Percentiles rank a stretch among this genome's conserved stretches.
phyloP scores from a whole-genome alignment of 352 stramenopile species.

The Phytophthora hybrid region DNA sequence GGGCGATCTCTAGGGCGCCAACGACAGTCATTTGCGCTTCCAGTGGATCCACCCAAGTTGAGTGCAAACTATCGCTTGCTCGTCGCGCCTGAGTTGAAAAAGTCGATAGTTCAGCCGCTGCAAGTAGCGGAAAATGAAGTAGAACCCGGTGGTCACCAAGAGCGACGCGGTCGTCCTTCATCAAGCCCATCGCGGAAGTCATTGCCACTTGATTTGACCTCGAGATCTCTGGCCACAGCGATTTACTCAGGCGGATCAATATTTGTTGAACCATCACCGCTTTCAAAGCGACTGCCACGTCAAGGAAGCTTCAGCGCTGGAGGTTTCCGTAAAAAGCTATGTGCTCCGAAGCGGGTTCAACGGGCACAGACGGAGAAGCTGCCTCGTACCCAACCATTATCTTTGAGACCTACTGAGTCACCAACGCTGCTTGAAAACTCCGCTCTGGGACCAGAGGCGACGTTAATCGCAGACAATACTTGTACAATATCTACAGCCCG shows the following conservation, averaged over 20 bases:
- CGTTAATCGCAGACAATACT: background rate
- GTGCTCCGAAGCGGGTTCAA: slow-evolving; percentile 26
- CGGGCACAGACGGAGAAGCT: slow-evolving; percentile 18
- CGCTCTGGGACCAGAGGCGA: background rate
- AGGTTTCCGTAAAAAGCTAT: slow-evolving; percentile 36
- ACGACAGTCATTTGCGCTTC: slow-evolving; percentile 28
- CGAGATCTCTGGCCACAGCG: slow-evolving; percentile 32
- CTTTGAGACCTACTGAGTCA: background rate
- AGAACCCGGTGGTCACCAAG: background rate
- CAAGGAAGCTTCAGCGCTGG: slow-evolving; percentile 43
- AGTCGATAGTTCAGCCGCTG: slow-evolving; percentile 5
- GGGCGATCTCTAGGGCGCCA: slow-evolving; percentile 33
- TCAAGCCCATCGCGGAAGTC: slow-evolving; percentile 19
- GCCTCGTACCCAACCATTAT: slow-evolving; percentile 1
- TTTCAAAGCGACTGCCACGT: slow-evolving; percentile 47
- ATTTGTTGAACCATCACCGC: slow-evolving; percentile 61
- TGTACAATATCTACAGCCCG: background rate
- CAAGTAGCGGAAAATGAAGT: background rate
- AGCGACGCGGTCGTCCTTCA: slow-evolving; percentile 10
- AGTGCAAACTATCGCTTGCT: slow-evolving; percentile 33
- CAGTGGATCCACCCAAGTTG: slow-evolving; percentile 24
- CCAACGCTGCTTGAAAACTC: background rate
- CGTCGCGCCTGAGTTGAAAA: slow-evolving; percentile 28
- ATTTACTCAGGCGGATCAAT: slow-evolving; percentile 46
- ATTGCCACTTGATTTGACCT: slow-evolving; percentile 29